These are phyloP conservation scores for Tylopilus felleus DNA, from an alignment of 768 basidiomycete genomes.

Conservation along the genomic window DNA sequence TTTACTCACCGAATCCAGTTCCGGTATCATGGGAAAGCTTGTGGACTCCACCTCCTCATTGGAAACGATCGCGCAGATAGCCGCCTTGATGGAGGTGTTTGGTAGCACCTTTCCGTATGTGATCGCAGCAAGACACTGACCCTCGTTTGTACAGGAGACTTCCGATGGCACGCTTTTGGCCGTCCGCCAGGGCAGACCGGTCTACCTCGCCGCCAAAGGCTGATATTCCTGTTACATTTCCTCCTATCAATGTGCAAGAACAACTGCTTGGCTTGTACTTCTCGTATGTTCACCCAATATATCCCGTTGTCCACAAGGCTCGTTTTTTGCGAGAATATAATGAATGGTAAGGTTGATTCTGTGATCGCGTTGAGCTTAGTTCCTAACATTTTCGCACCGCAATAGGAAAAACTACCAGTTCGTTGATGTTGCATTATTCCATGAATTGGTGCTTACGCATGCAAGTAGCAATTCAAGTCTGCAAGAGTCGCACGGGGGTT, in stretches of 20 bases:
- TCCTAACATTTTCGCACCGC: neutral
- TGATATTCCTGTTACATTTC: conserved; percentile 48
- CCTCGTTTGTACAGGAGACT: conserved; percentile 45
- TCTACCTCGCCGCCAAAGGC: conserved; percentile 41
- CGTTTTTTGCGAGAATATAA: conserved; percentile 66
- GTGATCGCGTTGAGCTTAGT: neutral
- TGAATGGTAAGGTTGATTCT: conserved; percentile 38
- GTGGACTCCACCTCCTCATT: conserved; percentile 73
- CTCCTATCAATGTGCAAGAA: conserved; percentile 60
- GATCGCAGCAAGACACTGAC: conserved; percentile 11
- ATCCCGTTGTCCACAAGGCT: conserved; percentile 74
- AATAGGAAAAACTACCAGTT: conserved; percentile 27
- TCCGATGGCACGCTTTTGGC: conserved; percentile 77
- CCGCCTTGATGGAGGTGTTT: conserved; percentile 65
- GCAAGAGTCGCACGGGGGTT: conserved; percentile 6
- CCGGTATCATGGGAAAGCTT: conserved; percentile 77
- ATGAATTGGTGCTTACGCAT: conserved; percentile 17
- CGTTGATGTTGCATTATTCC: neutral
- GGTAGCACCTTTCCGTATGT: conserved; percentile 37
- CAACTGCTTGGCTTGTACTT: conserved; percentile 74
- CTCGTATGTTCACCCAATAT: conserved; percentile 77
- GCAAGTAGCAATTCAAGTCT: conserved; percentile 37
- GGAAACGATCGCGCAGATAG: conserved; percentile 63
- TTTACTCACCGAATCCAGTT: conserved; percentile 46
- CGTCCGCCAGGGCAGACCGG: conserved; percentile 46